These are phyloP conservation scores for Crassisporium funariophilum DNA, from an alignment of 768 basidiomycete genomes.

Conservation along the genomic window DNA sequence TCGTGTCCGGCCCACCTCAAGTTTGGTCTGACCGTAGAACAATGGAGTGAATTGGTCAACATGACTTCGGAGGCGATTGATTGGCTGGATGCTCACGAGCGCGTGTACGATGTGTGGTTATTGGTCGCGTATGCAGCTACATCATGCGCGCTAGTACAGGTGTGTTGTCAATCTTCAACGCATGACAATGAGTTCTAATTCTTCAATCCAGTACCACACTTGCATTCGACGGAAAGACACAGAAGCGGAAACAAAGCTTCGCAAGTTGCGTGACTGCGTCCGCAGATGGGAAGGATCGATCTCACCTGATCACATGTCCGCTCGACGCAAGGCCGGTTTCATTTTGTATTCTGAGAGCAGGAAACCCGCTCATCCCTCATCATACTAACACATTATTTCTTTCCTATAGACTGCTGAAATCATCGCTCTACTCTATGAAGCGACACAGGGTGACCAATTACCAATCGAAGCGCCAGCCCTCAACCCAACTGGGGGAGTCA, in stretches of 20 bases:
- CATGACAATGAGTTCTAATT: conserved; percentile 1
- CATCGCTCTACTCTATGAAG: conserved; percentile 88
- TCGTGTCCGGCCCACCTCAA: conserved; percentile 88
- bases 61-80: conserved; percentile 83
- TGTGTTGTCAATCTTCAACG: conserved; percentile 29
- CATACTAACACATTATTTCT: conserved; percentile 3
- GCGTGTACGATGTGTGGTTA: conserved; percentile 84
- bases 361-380: conserved; percentile 1
- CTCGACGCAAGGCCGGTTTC: conserved; percentile 77
- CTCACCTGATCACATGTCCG: conserved; percentile 93
- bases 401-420: conserved; percentile 81
- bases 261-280: conserved; percentile 81
- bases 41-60: conserved; percentile 73
- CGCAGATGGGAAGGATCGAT: conserved; percentile 85
- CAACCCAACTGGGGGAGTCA: conserved; percentile 79
- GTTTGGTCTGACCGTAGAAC: conserved; percentile 77
- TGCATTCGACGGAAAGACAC: conserved; percentile 84
- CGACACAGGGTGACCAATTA: conserved; percentile 73
- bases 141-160: conserved; percentile 89
- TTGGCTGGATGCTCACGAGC: conserved; percentile 85
- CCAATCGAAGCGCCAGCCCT: conserved; percentile 62
- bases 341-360: conserved; percentile 15
- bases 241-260: conserved; percentile 72
- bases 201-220: conserved; percentile 76
- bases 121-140: conserved; percentile 87